phyloP scores from a whole-genome alignment of 805 yeast species.

The Pichia phayaonensis region DNA sequence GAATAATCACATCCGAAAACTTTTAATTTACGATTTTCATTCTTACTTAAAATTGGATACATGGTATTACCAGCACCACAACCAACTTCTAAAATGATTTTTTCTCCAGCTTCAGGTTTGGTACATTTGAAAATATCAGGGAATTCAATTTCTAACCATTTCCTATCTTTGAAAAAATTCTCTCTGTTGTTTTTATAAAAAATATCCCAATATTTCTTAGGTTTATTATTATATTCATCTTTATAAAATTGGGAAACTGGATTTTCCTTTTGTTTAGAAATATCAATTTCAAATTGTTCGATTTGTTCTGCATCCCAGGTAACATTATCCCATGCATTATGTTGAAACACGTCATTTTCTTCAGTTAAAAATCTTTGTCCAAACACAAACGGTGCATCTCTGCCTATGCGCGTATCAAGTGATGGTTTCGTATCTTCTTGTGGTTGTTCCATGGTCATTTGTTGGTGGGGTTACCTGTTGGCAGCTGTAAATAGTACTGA shows the following conservation, averaged over 20 bases:
- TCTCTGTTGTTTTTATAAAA: slow-evolving; percentile 87
- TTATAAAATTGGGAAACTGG: slow-evolving; percentile 91
- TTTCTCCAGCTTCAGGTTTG: slow-evolving; percentile 59
- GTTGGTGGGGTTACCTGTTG: no score
- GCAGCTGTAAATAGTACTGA: no score
- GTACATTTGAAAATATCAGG: slow-evolving; percentile 80
- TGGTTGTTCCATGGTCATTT: not conserved
- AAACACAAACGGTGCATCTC: slow-evolving; percentile 85
- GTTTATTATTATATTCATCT: slow-evolving; percentile 67
- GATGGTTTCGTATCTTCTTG: slow-evolving; percentile 34
- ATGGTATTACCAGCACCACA: slow-evolving; percentile 98
- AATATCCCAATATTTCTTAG: slow-evolving; percentile 92
- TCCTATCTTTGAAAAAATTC: slow-evolving; percentile 93
- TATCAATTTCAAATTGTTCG: slow-evolving; percentile 42
- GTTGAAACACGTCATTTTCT: slow-evolving; percentile 79
- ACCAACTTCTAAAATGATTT: slow-evolving; percentile 81
- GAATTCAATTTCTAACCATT: slow-evolving; percentile 93
- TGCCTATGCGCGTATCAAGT: slow-evolving; percentile 57
- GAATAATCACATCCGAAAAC: slow-evolving; percentile 88
- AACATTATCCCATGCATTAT: slow-evolving; percentile 96
- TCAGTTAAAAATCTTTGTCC: slow-evolving; percentile 75
- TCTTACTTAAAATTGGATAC: slow-evolving; percentile 80
- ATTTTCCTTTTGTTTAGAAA: slow-evolving; percentile 59
- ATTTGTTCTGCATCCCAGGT: slow-evolving; percentile 94
- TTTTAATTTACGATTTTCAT: slow-evolving; percentile 66